phyloP scores from a whole-genome alignment of 345 rosid genomes.

The Heritiera fomes region DNA sequence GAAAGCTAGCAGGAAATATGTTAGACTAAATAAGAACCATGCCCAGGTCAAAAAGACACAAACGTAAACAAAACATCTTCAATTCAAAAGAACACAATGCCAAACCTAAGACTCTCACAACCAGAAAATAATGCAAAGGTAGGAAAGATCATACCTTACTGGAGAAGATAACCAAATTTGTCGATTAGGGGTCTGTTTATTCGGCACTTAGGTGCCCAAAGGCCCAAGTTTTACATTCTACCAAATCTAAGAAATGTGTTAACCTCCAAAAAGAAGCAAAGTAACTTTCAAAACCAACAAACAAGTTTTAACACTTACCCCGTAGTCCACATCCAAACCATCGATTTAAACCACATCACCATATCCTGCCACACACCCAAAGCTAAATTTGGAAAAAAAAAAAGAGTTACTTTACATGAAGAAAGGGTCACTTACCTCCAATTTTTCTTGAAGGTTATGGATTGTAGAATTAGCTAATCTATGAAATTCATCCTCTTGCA shows the following conservation, averaged over 20 bases:
- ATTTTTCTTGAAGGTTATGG: constrained; percentile 71
- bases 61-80: not conserved
- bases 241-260: constrained; percentile 20
- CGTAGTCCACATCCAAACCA: constrained; percentile 88
- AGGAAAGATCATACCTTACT: constrained; percentile 48
- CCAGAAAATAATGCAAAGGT: not conserved
- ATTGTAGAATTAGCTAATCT: constrained; percentile 71
- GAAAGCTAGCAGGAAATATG: not conserved
- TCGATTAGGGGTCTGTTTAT: constrained; percentile 89
- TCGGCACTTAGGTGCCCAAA: constrained; percentile 82
- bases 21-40: not conserved
- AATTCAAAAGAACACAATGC: not conserved
- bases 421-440: constrained; percentile 50
- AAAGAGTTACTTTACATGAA: not conserved
- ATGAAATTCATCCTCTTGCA: constrained; percentile 91
- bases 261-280: not conserved
- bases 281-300: not conserved
- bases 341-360: constrained; percentile 74
- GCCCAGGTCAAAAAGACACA: not conserved
- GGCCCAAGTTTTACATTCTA: constrained; percentile 94
- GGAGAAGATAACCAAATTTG: constrained; percentile 97
- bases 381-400: not conserved
- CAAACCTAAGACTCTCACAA: constrained; percentile 3
- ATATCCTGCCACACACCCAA: constrained; percentile 53
- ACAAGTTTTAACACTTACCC: constrained; percentile 51